A percentile compares a stretch with the other conserved stretches of the same genome.
phyloP scores from a whole-genome alignment of 2,329 filamentous ascomycete species.

The Hypoxylon sp. region DNA sequence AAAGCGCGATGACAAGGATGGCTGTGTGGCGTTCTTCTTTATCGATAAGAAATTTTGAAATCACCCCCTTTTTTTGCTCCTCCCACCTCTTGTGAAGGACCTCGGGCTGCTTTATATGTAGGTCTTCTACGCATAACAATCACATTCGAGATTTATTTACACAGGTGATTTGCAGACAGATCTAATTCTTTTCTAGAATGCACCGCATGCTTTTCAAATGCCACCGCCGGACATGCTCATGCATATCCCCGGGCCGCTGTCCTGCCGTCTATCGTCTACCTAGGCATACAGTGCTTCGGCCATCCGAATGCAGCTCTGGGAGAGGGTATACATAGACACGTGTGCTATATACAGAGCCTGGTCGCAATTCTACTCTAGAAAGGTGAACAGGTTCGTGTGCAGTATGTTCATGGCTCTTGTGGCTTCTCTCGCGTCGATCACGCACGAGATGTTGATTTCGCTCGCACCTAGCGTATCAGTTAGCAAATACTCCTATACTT shows the following conservation, averaged over 20 bases:
- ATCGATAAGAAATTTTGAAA: too few species aligned
- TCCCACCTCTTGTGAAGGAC: too few species aligned
- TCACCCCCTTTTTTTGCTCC: too few species aligned
- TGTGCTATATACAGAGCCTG: not conserved
- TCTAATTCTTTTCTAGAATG: not conserved
- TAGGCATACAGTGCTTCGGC: not conserved
- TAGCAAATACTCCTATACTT: not conserved
- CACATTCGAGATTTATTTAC: not conserved
- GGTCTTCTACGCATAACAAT: not conserved
- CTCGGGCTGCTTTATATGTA: not conserved
- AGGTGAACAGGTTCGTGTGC: slow-evolving; percentile 96
- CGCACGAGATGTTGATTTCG: slow-evolving; percentile 99
- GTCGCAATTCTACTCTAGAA: slow-evolving; percentile 71
- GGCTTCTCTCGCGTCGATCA: slow-evolving; percentile 90
- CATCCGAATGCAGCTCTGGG: not conserved
- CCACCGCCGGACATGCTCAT: not conserved
- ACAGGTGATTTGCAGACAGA: not conserved
- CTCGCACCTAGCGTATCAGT: slow-evolving; percentile 73
- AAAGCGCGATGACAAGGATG: not conserved
- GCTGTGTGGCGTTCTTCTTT: slow-evolving; percentile 19
- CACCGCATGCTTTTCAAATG: not conserved
- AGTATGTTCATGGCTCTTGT: slow-evolving; percentile 94
- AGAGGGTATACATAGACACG: not conserved
- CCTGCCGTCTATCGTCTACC: not conserved
- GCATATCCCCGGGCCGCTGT: not conserved